Evolutionary conservation across 2,329 filamentous ascomycete species (phyloP).

Genomic region (Teratosphaeria viscida): DNA sequence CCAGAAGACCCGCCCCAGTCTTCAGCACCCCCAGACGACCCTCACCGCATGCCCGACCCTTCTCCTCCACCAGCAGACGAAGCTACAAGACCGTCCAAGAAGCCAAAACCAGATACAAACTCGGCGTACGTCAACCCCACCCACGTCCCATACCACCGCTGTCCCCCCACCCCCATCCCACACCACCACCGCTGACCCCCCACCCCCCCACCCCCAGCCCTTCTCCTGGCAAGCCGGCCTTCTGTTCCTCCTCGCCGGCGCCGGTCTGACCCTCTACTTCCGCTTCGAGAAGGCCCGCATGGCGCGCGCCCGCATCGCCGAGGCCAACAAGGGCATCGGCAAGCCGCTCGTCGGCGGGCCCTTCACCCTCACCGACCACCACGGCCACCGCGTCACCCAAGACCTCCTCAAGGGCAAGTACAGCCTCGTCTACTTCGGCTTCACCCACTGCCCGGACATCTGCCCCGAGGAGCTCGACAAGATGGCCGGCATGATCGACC

Average conservation of each 20-base stretch:
- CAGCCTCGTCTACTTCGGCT: slow-evolving; percentile 88
- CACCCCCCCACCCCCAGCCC: slow-evolving; percentile 43
- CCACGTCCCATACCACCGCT: not conserved
- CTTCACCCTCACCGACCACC: slow-evolving; percentile 72
- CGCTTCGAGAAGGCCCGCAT: slow-evolving; percentile 85
- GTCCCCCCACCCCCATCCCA: not conserved
- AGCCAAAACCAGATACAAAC: slow-evolving; percentile 34
- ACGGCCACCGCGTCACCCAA: slow-evolving; percentile 67
- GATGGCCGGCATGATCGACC: slow-evolving; percentile 92
- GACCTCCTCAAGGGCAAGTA: slow-evolving; percentile 81
- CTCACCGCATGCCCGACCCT: slow-evolving; percentile 8
- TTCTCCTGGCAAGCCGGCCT: slow-evolving; percentile 88
- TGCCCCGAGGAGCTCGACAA: slow-evolving; percentile 99
- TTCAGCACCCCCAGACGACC: too few relatives aligned
- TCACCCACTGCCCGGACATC: slow-evolving; percentile 96
- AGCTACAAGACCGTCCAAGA: slow-evolving; percentile 34
- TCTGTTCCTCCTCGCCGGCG: slow-evolving; percentile 72
- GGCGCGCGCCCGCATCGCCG: slow-evolving; percentile 77
- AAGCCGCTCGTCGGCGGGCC: slow-evolving; percentile 84
- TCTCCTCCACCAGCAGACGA: slow-evolving; percentile 14
- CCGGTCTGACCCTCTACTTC: slow-evolving; percentile 77
- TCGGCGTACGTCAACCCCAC: slow-evolving; percentile 29
- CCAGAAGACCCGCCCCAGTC: slow-evolving; percentile 15
- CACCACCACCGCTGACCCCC: not conserved
- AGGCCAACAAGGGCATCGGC: slow-evolving; percentile 86